Evolutionary conservation across 371 early-diverging fungal species (phyloP).

Genomic region (Mucor plumbeus): DNA sequence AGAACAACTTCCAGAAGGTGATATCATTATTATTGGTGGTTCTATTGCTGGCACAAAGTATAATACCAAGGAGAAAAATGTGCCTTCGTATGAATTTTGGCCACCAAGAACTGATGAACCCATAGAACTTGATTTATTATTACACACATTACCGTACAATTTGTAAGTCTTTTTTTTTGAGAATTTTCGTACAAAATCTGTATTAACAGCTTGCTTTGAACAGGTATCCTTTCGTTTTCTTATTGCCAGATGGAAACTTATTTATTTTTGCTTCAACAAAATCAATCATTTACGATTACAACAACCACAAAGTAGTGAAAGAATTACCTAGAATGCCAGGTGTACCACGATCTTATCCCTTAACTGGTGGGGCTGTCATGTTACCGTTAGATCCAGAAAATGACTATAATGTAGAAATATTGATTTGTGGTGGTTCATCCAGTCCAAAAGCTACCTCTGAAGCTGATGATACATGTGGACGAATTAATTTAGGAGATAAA

Average conservation of each 20-base stretch:
- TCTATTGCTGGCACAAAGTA: slow-evolving; percentile 52
- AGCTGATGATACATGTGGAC: slow-evolving; percentile 58
- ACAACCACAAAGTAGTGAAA: slow-evolving; percentile 48
- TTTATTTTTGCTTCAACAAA: slow-evolving; percentile 63
- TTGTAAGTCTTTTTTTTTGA: slow-evolving; percentile 22
- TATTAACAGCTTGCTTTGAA: not conserved
- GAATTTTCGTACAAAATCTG: not conserved
- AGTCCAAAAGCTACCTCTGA: slow-evolving; percentile 39
- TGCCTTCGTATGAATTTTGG: slow-evolving; percentile 54
- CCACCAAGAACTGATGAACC: slow-evolving; percentile 42
- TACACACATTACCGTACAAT: slow-evolving; percentile 66
- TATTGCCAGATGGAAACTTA: slow-evolving; percentile 57
- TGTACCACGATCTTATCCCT: slow-evolving; percentile 64
- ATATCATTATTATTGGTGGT: slow-evolving; percentile 63
- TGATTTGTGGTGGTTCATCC: slow-evolving; percentile 67
- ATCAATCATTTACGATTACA: slow-evolving; percentile 58
- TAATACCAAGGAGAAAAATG: slow-evolving; percentile 57
- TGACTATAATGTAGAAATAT: slow-evolving; percentile 61
- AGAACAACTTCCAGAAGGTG: slow-evolving; percentile 61
- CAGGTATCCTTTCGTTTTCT: slow-evolving; percentile 56
- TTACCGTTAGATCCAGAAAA: slow-evolving; percentile 64
- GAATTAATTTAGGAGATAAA: slow-evolving; percentile 54
- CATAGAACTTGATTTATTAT: slow-evolving; percentile 45
- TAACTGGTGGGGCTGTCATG: slow-evolving; percentile 63
- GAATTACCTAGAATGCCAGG: slow-evolving; percentile 61